phyloP scores from a whole-genome alignment of 495 filamentous ascomycete genomes.

The Penicillium argentinense region DNA sequence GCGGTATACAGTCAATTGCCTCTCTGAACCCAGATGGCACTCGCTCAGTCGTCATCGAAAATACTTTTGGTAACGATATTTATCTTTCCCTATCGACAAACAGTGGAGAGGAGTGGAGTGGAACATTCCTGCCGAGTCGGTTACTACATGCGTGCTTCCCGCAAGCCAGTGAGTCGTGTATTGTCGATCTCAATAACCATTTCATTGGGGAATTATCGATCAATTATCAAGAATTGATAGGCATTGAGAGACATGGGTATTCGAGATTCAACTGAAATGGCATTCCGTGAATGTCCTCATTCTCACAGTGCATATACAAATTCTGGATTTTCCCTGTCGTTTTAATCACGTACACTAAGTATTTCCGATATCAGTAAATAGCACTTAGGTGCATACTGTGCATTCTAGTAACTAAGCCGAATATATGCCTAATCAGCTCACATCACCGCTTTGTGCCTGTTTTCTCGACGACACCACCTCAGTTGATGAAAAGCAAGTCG shows the following conservation, averaged over 20 bases:
- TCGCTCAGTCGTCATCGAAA: slow-evolving; percentile 54
- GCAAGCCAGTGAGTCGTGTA: no score
- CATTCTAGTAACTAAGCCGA: no score
- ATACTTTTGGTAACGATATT: slow-evolving; percentile 49
- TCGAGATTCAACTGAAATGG: no score
- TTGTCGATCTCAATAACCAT: no score
- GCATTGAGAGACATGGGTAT: no score
- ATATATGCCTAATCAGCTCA: not conserved
- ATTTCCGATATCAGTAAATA: not conserved
- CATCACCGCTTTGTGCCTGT: not conserved
- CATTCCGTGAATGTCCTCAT: no score
- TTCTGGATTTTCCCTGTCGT: not conserved
- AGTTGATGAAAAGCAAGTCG: slow-evolving; percentile 2
- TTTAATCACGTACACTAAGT: not conserved
- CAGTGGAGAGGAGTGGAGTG: slow-evolving; percentile 53
- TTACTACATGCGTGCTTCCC: slow-evolving; percentile 55
- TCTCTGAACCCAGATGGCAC: slow-evolving; percentile 52
- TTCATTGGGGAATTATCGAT: no score
- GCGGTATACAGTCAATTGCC: slow-evolving; percentile 48
- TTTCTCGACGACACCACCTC: slow-evolving; percentile 4
- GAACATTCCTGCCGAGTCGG: slow-evolving; percentile 45
- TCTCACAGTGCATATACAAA: not conserved
- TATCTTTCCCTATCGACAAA: slow-evolving; percentile 43
- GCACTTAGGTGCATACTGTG: no score
- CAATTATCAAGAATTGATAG: no score